These are phyloP conservation scores for Teunomyces aglyptinius DNA, from an alignment of 805 yeast genomes.

Conservation along the genomic window DNA sequence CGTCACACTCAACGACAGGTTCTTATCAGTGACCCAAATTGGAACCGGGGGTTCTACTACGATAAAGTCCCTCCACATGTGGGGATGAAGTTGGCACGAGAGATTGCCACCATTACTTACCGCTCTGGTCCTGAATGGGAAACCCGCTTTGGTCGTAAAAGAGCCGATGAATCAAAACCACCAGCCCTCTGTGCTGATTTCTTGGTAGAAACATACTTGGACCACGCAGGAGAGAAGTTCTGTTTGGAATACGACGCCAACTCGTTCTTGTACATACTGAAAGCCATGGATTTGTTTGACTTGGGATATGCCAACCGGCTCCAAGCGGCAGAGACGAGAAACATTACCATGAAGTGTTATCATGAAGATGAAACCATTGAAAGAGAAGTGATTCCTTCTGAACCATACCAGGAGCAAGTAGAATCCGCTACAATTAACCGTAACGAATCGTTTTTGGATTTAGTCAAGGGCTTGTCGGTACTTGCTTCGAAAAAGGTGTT, in stretches of 20 bases:
- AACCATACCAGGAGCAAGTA: constrained; percentile 56
- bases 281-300: constrained; percentile 94
- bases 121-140: constrained; percentile 98
- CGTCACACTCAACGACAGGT: constrained; percentile 92
- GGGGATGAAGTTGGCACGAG: constrained; percentile 93
- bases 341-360: constrained; percentile 27
- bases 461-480: constrained; percentile 61
- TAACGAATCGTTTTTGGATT: constrained; percentile 60
- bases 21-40: constrained; percentile 89
- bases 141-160: constrained; percentile 80
- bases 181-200: constrained; percentile 95
- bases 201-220: constrained; percentile 86
- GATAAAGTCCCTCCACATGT: constrained; percentile 82
- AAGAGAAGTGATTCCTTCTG: constrained; percentile 38
- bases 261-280: constrained; percentile 80
- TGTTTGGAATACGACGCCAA: constrained; percentile 89
- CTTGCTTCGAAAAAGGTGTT: constrained; percentile 65
- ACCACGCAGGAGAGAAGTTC: constrained; percentile 94
- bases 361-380: constrained; percentile 7
- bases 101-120: constrained; percentile 90
- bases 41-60: constrained; percentile 90
- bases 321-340: constrained; percentile 43
- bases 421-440: constrained; percentile 44
- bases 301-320: constrained; percentile 52
- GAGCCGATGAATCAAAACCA: constrained; percentile 72